phyloP scores from a whole-genome alignment of 768 basidiomycete species.

The Mycena olivaceomarginata region DNA sequence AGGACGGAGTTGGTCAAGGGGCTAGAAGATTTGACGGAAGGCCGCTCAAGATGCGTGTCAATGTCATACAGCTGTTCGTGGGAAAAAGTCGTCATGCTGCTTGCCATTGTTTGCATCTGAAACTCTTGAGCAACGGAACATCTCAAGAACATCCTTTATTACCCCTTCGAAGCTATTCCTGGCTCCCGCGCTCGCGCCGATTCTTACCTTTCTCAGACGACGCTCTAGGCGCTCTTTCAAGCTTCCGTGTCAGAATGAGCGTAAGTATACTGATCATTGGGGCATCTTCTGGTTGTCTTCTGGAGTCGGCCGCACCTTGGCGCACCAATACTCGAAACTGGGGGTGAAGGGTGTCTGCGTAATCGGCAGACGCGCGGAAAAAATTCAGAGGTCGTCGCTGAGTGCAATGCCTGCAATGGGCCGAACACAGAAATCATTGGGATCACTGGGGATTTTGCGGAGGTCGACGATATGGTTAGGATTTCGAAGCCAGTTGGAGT shows the following conservation, averaged over 20 bases:
- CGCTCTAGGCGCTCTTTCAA: constrained; percentile 55
- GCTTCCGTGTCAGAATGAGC: constrained; percentile 70
- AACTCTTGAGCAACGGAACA: no score
- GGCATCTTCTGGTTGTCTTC: constrained; percentile 81
- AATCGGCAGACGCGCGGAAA: constrained; percentile 77
- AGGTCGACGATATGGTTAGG: constrained; percentile 80
- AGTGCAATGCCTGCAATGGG: constrained; percentile 65
- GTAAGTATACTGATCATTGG: constrained; percentile 90
- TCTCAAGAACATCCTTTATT: no score
- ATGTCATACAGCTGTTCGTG: no score
- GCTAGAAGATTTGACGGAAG: no score
- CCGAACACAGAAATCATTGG: constrained; percentile 64
- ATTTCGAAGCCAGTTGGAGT: constrained; percentile 74
- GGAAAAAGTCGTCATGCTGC: no score
- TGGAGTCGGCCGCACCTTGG: constrained; percentile 80
- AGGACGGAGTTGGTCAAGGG: no score
- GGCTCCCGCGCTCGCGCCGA: constrained; percentile 14
- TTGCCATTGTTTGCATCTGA: no score
- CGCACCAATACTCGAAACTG: constrained; percentile 80
- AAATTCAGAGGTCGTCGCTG: constrained; percentile 74
- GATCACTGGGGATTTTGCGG: constrained; percentile 78
- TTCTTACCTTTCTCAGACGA: constrained; percentile 6
- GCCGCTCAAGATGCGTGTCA: no score
- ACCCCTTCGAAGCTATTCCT: constrained; percentile 14
- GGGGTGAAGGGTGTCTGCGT: constrained; percentile 83